Base-by-base conservation (phyloP, 495 filamentous ascomycete genomes). In the Sordaria brevicollis region DNA sequence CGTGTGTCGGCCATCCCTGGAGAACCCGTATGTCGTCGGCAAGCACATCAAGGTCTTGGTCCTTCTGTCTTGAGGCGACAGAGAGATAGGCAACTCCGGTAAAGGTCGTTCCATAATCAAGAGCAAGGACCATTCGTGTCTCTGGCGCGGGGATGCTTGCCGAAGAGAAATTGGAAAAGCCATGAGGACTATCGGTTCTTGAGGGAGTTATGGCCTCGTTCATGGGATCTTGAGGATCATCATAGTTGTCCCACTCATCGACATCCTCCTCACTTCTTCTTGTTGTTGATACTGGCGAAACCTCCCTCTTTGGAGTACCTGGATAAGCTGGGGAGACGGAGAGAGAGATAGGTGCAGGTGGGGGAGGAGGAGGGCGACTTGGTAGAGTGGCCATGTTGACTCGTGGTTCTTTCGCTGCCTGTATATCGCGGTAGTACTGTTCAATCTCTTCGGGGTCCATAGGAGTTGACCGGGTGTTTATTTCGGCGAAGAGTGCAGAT, bases 61-160 rank as follows among this genome's bases (percentile, higher is more conserved):
- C 71, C 21, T 73, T 72, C 31, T 65, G 49, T 21, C 62, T 70
- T 21, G 65, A 68, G 13, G 70, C 69, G 5, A 71, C 41, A 17
- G 71, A 65, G 15, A 75, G 69, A 13, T 69, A 71, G 10, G 72
- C 67, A 57, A 72, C 67, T 19, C 77, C 79, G 13, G 75, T 79
- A 19, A 75, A 78, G 0, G 79, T 79, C 0, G 79, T 81, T n/a
- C 79, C 79, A 68, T 81, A 81, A 67, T 81, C 79, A 1, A 81
- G 9, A n/a, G 72, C 78, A 17, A 81, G 31, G 15, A 79, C 62
- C 37, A 81, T 71, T 25, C 76, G 74, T 2, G 74, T 72, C 36
- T 71, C 68, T 10, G 67, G 49, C 0, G 65, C 25, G 2, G 68
- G 62, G 2, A 65, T 31, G 1, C 35, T 34, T 21, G 31, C 39